These are phyloP conservation scores for Leccinum fibrillosum DNA, from an alignment of 768 basidiomycete genomes.

Conservation along the genomic window DNA sequence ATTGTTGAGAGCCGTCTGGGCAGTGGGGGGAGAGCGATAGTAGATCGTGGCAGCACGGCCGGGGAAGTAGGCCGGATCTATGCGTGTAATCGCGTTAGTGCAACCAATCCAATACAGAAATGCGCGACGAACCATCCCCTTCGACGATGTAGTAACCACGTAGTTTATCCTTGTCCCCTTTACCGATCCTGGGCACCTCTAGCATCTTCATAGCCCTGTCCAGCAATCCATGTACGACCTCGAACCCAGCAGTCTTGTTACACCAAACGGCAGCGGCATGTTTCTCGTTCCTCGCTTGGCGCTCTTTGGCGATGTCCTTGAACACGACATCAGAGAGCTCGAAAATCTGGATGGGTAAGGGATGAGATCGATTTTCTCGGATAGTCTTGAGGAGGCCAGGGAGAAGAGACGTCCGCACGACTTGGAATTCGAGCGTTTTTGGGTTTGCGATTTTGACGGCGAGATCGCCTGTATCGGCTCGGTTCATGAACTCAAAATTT, in stretches of 20 bases:
- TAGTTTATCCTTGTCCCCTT: constrained; percentile 48
- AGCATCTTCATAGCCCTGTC: constrained; percentile 96
- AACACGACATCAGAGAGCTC: constrained; percentile 92
- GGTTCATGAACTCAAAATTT: constrained; percentile 94
- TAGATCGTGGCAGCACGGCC: constrained; percentile 91
- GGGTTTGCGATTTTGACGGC: constrained; percentile 96
- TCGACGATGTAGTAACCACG: constrained; percentile 93
- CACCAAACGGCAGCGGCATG: constrained; percentile 93
- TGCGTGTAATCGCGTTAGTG: constrained; percentile 6
- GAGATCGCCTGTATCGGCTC: constrained; percentile 70
- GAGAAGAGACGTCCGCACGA: constrained; percentile 92
- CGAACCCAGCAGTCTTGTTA: constrained; percentile 95
- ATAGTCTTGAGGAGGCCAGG: constrained; percentile 96
- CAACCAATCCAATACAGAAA: neutral
- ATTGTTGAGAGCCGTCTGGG: constrained; percentile 32
- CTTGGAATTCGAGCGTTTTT: constrained; percentile 96
- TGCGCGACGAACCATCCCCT: constrained; percentile 60
- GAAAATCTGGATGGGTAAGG: constrained; percentile 90
- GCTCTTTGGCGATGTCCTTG: constrained; percentile 75
- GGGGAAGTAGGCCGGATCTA: constrained; percentile 94
- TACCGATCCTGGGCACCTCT: constrained; percentile 78
- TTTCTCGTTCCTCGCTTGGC: constrained; percentile 84
- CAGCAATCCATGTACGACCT: constrained; percentile 91
- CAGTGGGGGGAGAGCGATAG: constrained; percentile 59
- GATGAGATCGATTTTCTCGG: constrained; percentile 92